Base-by-base conservation (phyloP, 768 basidiomycete species). In the Phylloporus arenicola region DNA sequence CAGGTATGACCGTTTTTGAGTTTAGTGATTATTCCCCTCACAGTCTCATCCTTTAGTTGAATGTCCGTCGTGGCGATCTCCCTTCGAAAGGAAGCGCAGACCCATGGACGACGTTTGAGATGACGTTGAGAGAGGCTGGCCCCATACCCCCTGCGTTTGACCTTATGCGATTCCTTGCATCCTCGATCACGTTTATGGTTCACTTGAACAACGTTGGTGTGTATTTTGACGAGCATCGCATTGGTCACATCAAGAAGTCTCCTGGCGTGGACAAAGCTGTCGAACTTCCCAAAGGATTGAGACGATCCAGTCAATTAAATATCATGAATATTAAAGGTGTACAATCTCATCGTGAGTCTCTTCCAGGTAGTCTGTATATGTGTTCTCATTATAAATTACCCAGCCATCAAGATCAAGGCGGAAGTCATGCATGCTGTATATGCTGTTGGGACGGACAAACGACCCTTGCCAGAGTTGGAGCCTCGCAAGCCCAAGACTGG, bases 141-240 rank as follows among this genome's bases (percentile, higher is more conserved):
- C 81, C 92, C 0, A 83, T 95, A 51, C 92, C 91, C 0, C 75
- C 80, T 16, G 77, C 88, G 7, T 89, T 94, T 55, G 92, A 97
- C 60, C 84, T 97, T 55, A 82, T 87, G 29, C 81, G 90, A 19
- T 97, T 99, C 65, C 76, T 99, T 17, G 78, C 85, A 34, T 94
- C 92, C 2, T 90, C 88, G 1, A 83, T 99, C 48, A 93, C 92
- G 0, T 99, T 99, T 70, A 97, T 96, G 86, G 72, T 78, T 11
- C 77, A 83, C 52, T 76, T 99, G 10, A 72, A 73, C 11, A 77
- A 86, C 65, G 80, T 97, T 50, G 82, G 81, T 56, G 81, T 98
- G 24, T 91, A 80, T 66, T 81, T 96, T 37, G 85, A 98, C 60
- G 84, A 85, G 54, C 79, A 84, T 60, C 74, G 85, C 31, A 74